A percentile compares a stretch with the other conserved stretches of the same genome.
Conservation (phyloP, 2,329 filamentous ascomycete genomes). For the Fusarium sp. region DNA sequence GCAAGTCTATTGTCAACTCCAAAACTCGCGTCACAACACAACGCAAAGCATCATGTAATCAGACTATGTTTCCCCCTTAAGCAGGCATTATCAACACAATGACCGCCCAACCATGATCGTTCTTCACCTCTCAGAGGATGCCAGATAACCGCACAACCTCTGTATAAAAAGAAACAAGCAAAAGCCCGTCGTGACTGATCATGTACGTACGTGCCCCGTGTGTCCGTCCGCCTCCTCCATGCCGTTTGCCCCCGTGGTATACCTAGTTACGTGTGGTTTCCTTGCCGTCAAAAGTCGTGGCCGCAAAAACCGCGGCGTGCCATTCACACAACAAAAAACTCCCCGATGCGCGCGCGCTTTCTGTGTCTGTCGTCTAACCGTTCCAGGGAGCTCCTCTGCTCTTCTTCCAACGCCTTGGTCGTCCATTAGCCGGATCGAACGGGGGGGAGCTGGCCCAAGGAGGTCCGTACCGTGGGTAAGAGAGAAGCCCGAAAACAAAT, state of each 20-base stretch:
- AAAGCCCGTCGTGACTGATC: conserved; percentile 31
- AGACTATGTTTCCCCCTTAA: neutral
- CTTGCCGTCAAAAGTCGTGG: conserved; percentile 37
- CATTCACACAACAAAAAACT: conserved; percentile 32
- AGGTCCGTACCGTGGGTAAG: conserved; percentile 34
- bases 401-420: conserved; percentile 33
- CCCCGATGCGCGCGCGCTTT: conserved; percentile 28
- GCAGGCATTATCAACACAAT: conserved; percentile 2
- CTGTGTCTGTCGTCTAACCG: conserved; percentile 31
- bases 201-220: conserved; percentile 18
- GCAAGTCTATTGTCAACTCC: conserved; percentile 5
- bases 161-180: conserved; percentile 12
- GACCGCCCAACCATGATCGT: neutral
- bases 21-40: neutral
- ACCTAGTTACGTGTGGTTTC: conserved; percentile 21
- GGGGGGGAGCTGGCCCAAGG: neutral
- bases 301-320: conserved; percentile 32
- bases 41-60: neutral
- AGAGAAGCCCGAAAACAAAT: conserved; percentile 28
- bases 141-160: neutral
- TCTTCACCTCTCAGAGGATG: neutral
- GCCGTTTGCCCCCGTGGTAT: conserved; percentile 34
- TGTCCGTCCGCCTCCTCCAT: conserved; percentile 20
- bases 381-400: conserved; percentile 25
- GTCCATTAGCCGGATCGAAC: conserved; percentile 15